Conservation (phyloP, 169 alveolate species). For the Cryptosporidium andersoni region DNA sequence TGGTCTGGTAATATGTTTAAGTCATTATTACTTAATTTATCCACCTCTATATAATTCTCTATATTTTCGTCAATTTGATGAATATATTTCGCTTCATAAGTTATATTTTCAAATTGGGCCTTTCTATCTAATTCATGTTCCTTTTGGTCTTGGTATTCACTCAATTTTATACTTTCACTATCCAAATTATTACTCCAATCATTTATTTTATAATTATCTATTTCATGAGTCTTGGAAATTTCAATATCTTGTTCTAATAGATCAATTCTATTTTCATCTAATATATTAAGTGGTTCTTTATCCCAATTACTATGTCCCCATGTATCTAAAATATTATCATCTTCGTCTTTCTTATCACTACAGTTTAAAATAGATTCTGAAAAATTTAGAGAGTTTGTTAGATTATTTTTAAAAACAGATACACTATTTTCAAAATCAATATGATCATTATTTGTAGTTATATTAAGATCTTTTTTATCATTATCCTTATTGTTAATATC, state of each 20-base stretch:
- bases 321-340: neutral
- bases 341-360: constrained; percentile 32
- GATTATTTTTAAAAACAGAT: constrained; percentile 9
- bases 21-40: too few species aligned
- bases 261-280: constrained; percentile 5
- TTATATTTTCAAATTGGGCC: too few species aligned
- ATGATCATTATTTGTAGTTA: neutral
- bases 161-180: too few species aligned
- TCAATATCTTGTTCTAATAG: too few species aligned
- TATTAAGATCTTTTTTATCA: constrained; percentile 25
- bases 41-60: too few species aligned
- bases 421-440: constrained; percentile 7
- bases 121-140: too few species aligned
- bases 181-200: too few species aligned
- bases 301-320: constrained; percentile 42
- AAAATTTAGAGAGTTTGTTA: constrained; percentile 14
- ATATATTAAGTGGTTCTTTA: constrained; percentile 59
- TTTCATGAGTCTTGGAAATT: constrained; percentile 71
- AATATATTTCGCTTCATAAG: too few species aligned
- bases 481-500: constrained; percentile 29
- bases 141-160: too few species aligned
- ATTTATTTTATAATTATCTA: constrained; percentile 17
- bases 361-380: constrained; percentile 55
- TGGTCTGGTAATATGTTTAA: too few species aligned
- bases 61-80: too few species aligned